Evolutionary conservation across 495 filamentous ascomycete species (phyloP), one percentile per base, ranked within the genome.

Genomic region (Penicillium pulvis): DNA sequence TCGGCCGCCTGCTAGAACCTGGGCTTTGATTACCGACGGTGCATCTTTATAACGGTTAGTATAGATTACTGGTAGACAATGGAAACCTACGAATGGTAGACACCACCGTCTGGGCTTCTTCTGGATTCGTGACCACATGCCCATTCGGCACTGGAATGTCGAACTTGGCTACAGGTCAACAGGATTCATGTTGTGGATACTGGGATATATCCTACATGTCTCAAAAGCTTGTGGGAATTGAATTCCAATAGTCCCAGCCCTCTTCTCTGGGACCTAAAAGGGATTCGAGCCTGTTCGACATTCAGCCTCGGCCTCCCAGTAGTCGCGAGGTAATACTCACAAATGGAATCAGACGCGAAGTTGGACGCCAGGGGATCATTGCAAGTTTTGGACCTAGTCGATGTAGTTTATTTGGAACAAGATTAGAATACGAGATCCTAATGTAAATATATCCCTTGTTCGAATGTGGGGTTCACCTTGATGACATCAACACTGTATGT

Each of bases 1-100:
- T 8, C 71, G 66, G 0, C 71, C 71, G 8, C 71, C 71, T 7
- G 68, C 68, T 0, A 71, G 65, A 23, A 75, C 59, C 52, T 75
- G 71, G 4, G 71, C 59, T 53, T 75, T 75, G 1, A 74, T 52
- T 0, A 74, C 43, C 0, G 69, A 70, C 6, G 69, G 69, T n/a
- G 64, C 71, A 55, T 55, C 69, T 73, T 19, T 51, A n/a, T 7
- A 28, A 23, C 20, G 1, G 1, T 55, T 55, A 49, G 20, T 41
- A 30, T 10, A 24, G 0, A 30, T 24, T 3, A 39, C 11, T 20
- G 24, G 11, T 3, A 4, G 12, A 20, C 17, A 28, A 8, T 44
- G 12, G 16, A 11, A 28, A 49, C 68, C 54, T 33, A 70, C 71
- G 53, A 35, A 73, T 71, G 6, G 43, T 50, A 0, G 61, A 54